Evolutionary conservation across 148 eudicot genomes (phyloP).

Genomic region (Vaccinium corymbosum): DNA sequence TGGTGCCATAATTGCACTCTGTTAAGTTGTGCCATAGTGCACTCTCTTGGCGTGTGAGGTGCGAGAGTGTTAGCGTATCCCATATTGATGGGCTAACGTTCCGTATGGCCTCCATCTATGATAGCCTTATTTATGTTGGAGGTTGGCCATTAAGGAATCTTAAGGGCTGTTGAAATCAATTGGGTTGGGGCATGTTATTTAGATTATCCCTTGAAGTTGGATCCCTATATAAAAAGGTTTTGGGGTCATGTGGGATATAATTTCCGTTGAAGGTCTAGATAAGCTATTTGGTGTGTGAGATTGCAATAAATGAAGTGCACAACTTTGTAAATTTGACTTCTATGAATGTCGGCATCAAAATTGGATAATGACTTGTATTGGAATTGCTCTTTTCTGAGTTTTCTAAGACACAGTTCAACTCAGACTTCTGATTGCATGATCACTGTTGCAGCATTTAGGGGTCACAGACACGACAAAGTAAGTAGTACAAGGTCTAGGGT

Average conservation of each 20-base stretch:
- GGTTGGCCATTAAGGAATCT: neutral
- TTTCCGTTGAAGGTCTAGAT: neutral
- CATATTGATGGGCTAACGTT: too few species aligned
- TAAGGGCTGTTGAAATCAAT: neutral
- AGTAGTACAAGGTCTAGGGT: neutral
- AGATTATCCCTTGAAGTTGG: neutral
- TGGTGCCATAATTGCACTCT: neutral
- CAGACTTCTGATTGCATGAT: too few species aligned
- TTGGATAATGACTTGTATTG: neutral
- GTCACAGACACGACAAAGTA: neutral
- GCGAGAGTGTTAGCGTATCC: too few species aligned
- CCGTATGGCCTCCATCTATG: neutral
- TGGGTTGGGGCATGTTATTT: neutral
- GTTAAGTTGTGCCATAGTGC: neutral
- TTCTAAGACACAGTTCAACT: too few species aligned
- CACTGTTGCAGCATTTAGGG: neutral
- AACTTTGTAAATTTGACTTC: neutral
- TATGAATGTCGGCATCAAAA: neutral
- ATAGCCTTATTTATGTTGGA: neutral
- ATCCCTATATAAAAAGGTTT: neutral
- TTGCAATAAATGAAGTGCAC: neutral
- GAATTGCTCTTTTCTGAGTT: neutral
- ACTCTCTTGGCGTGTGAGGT: neutral
- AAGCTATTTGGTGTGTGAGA: neutral
- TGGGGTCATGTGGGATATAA: neutral